Evolutionary conservation across 495 filamentous ascomycete species (phyloP).

Genomic region (Tuber magnatum): DNA sequence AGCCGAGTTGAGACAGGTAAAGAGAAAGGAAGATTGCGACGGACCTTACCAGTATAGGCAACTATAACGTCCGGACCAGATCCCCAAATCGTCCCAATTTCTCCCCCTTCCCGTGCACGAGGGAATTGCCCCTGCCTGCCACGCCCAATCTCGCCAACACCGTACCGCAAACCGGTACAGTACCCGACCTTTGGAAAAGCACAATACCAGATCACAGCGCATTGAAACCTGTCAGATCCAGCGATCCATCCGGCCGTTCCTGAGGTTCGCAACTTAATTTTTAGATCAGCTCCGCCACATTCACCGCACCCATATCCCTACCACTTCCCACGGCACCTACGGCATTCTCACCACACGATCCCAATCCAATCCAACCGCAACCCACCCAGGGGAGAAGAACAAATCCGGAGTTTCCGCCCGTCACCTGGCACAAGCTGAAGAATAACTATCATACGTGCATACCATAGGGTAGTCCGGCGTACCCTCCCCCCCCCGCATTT

Average conservation of each 20-base stretch:
- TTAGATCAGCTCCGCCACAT: not conserved
- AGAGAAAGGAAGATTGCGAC: not conserved
- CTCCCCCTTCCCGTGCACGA: too few relatives aligned
- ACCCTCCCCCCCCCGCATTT: not conserved
- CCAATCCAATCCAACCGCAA: not conserved
- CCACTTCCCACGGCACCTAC: not conserved
- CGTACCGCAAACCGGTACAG: not conserved
- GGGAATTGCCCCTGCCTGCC: not conserved
- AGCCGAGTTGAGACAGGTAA: too few relatives aligned
- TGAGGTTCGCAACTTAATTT: not conserved
- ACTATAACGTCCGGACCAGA: not conserved
- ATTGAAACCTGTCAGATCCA: not conserved
- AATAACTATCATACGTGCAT: not conserved
- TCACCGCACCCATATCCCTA: not conserved
- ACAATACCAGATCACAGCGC: not conserved
- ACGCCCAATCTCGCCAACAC: not conserved
- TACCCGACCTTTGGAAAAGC: not conserved
- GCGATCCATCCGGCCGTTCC: not conserved
- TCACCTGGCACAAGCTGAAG: not conserved
- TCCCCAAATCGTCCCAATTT: not conserved
- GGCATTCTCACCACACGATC: not conserved
- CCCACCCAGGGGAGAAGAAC: not conserved
- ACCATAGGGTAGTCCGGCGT: too few relatives aligned
- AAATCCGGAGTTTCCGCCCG: not conserved
- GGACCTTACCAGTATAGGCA: not conserved